Evolutionary conservation across 192 early-diverging fungal genomes (phyloP).

Genomic region (Phlyctochytrium planicorne): DNA sequence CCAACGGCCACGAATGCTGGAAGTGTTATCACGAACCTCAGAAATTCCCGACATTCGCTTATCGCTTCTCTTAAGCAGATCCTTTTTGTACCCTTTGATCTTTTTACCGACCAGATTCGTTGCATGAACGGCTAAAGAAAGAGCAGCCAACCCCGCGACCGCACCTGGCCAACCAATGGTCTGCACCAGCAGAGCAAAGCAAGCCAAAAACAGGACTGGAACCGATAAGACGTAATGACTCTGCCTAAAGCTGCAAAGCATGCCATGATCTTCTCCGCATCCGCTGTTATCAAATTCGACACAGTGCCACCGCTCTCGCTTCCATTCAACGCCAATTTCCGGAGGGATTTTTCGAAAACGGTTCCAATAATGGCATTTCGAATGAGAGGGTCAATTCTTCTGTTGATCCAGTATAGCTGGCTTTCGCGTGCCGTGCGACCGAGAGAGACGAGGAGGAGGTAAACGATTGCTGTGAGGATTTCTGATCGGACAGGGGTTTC

Average conservation of each 20-base stretch:
- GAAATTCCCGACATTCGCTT: slow-evolving; percentile 10
- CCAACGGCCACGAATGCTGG: too few relatives aligned
- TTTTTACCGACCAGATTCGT: slow-evolving; percentile 12
- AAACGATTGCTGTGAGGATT: slow-evolving; percentile 18
- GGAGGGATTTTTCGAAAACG: slow-evolving; percentile 15
- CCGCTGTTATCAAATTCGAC: slow-evolving; percentile 26
- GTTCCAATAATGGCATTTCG: slow-evolving; percentile 14
- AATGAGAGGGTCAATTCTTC: slow-evolving; percentile 19
- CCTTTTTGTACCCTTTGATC: slow-evolving; percentile 12
- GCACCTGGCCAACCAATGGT: slow-evolving; percentile 18
- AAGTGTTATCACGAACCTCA: too few relatives aligned
- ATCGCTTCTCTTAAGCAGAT: slow-evolving; percentile 19
- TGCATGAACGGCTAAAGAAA: slow-evolving; percentile 22
- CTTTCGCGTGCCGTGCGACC: slow-evolving; percentile 17
- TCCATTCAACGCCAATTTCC: slow-evolving; percentile 9
- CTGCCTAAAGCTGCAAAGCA: slow-evolving; percentile 28
- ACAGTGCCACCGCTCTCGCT: slow-evolving; percentile 14
- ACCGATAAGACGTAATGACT: slow-evolving; percentile 27
- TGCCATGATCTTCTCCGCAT: slow-evolving; percentile 26
- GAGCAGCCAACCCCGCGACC: slow-evolving; percentile 20
- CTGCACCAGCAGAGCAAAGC: slow-evolving; percentile 9
- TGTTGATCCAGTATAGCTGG: slow-evolving; percentile 29
- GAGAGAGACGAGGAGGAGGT: slow-evolving; percentile 13
- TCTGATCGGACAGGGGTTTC: slow-evolving; percentile 4
- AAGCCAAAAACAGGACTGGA: slow-evolving; percentile 18